Conservation (phyloP, 1,139 yeast species). For the Saccharomyces hybrid region DNA sequence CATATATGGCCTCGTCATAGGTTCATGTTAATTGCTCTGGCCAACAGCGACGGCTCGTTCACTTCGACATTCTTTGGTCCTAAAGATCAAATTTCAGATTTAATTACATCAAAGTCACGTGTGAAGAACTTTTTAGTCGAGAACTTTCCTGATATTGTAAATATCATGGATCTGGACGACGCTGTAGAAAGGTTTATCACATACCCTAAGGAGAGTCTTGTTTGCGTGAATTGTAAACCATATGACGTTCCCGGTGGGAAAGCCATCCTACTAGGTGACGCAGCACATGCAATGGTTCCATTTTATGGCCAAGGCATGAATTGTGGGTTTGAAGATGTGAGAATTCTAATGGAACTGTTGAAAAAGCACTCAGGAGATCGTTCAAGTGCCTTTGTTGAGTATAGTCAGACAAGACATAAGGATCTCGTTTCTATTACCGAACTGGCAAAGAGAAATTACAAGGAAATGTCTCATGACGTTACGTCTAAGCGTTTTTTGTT, state of each 20-base stretch:
- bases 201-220: constrained; percentile 69
- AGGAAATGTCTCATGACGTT: constrained; percentile 83
- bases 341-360: constrained; percentile 51
- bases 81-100: constrained; percentile 53
- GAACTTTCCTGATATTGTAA: constrained; percentile 69
- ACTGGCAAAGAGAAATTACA: constrained; percentile 72
- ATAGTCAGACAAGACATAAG: constrained; percentile 48
- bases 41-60: constrained; percentile 79
- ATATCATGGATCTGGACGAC: constrained; percentile 53
- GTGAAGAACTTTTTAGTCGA: constrained; percentile 47
- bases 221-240: constrained; percentile 61
- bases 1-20: constrained; percentile 92
- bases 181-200: constrained; percentile 45
- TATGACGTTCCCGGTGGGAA: constrained; percentile 56
- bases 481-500: constrained; percentile 53
- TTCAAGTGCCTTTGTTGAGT: constrained; percentile 46
- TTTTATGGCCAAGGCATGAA: constrained; percentile 97
- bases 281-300: constrained; percentile 96
- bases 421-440: constrained; percentile 72
- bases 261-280: constrained; percentile 76
- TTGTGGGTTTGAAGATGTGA: constrained; percentile 89
- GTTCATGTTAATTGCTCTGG: constrained; percentile 83
- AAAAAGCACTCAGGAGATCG: constrained; percentile 40
- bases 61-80: constrained; percentile 88
- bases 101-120: constrained; percentile 36